Evolutionary conservation across 2,329 filamentous ascomycete species (phyloP).

Genomic region (Cladosporium sp.): DNA sequence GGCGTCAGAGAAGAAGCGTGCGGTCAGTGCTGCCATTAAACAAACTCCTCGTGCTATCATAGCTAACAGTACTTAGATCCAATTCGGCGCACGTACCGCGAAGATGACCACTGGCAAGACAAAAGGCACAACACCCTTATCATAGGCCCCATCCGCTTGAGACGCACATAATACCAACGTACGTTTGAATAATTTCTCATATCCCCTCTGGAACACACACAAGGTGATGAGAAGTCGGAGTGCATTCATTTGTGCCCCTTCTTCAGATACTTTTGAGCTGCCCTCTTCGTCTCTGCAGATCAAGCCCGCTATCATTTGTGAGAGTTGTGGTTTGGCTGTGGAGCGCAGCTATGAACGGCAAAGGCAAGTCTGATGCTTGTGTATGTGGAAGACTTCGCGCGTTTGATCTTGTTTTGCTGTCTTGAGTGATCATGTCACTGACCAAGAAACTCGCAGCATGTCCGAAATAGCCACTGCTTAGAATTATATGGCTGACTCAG

Average conservation of each 20-base stretch:
- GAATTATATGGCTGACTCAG: too few species aligned
- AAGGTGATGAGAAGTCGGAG: slow-evolving; percentile 11
- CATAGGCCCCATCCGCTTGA: neutral
- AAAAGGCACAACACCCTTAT: slow-evolving; percentile 44
- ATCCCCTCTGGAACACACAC: neutral
- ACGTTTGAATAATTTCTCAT: neutral
- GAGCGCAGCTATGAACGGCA: neutral
- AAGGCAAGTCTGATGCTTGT: neutral
- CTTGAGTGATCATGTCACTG: neutral
- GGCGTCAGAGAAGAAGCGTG: slow-evolving; percentile 86
- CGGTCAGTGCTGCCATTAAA: slow-evolving; percentile 52
- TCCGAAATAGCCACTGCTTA: too few species aligned
- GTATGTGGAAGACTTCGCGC: neutral
- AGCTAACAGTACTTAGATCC: slow-evolving; percentile 31
- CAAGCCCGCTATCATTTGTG: neutral
- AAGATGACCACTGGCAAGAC: slow-evolving; percentile 47
- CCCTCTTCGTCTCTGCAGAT: neutral
- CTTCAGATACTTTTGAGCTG: slow-evolving; percentile 14
- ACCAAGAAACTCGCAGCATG: too few species aligned
- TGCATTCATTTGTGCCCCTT: slow-evolving; percentile 1
- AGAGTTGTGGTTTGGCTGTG: neutral
- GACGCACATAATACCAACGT: slow-evolving; percentile 19
- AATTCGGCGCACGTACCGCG: slow-evolving; percentile 41
- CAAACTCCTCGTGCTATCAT: neutral
- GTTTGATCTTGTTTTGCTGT: neutral